Evolutionary conservation across 352 stramenopile species (phyloP).

Genomic region (Phytophthora cajani): DNA sequence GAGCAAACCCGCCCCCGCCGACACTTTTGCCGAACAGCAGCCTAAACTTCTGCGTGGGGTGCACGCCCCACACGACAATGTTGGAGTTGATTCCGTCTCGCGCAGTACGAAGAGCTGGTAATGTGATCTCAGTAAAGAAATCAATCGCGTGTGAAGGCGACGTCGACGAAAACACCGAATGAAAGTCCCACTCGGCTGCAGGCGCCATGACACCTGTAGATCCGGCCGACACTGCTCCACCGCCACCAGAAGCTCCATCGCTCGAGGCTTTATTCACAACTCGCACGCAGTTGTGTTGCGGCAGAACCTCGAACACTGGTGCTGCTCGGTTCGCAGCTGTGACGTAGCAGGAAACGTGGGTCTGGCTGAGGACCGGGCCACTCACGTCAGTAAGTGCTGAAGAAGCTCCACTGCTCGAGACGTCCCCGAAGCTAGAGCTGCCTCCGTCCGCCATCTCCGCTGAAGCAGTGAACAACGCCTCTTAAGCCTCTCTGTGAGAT

Average conservation of each 20-base stretch:
- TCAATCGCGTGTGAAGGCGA: conserved; percentile 46
- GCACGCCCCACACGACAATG: conserved; percentile 66
- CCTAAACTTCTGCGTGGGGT: conserved; percentile 77
- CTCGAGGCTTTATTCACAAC: conserved; percentile 45
- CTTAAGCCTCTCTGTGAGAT: neutral
- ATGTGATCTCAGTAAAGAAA: conserved; percentile 68
- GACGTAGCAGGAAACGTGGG: conserved; percentile 77
- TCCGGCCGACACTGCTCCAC: neutral
- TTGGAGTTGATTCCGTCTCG: conserved; percentile 70
- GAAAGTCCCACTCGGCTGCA: conserved; percentile 63
- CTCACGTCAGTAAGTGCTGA: neutral
- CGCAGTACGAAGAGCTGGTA: conserved; percentile 49
- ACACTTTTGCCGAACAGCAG: conserved; percentile 73
- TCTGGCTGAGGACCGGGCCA: conserved; percentile 36
- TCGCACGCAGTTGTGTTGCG: conserved; percentile 50
- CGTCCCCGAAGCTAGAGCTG: neutral
- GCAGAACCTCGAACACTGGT: conserved; percentile 64
- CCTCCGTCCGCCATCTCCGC: conserved; percentile 10
- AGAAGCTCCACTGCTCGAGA: neutral
- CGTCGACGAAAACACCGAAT: conserved; percentile 61
- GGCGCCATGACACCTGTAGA: neutral
- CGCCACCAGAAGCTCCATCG: neutral
- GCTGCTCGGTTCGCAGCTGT: conserved; percentile 72
- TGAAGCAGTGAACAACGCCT: conserved; percentile 3
- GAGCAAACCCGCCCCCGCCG: conserved; percentile 19